Evolutionary conservation across 1,284 basidiomycete species (phyloP), one percentile per base, ranked within the genome.

Genomic region (Anthracocystis setariae): DNA sequence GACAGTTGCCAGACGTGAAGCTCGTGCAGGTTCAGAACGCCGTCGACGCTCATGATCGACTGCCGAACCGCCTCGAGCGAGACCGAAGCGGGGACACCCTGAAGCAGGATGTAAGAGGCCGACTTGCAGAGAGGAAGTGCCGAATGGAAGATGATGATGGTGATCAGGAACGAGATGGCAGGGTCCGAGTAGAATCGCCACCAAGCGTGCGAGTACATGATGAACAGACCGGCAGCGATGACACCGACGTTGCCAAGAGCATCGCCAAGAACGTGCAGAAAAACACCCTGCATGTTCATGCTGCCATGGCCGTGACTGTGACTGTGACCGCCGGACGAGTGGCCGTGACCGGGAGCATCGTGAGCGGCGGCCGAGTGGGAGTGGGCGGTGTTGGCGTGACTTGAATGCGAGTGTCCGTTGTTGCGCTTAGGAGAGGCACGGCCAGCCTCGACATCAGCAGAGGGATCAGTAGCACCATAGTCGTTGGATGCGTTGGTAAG

Each of bases 201-300:
- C 45, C 56, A 73, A n/a, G 74, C 76, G 12, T 51, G 39, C 7
- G 79, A 79, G 55, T 62, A 64, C 56, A 74, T 57, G 68, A 82
- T 82, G 68, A 82, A 80, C 10, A 98, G 87, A 70, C 96, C 96
- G 5, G 94, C 92, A 25, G 90, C 89, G 67, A 99, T 98, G 69
- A 99, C 96, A 65, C 96, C 96, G 67, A 98, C 91, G 83, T 99
- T 98, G 59, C 96, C 95, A 40, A 82, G 73, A 69, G 96, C 96
- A 85, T 99, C 96, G 33, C 96, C 95, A 39, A 98, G 84, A 24
- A 98, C 95, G 84, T 98, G 96, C 23, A 98, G 85, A 57, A 98
- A 87, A 3, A 98, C 88, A 27, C 94, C 96, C 32, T 87, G 91
- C 94, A 98, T 98, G 85, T 98, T 99, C 95, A 99, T 98, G 5